Evolutionary conservation across 352 stramenopile species (phyloP).

Genomic region (Pythium biforme): DNA sequence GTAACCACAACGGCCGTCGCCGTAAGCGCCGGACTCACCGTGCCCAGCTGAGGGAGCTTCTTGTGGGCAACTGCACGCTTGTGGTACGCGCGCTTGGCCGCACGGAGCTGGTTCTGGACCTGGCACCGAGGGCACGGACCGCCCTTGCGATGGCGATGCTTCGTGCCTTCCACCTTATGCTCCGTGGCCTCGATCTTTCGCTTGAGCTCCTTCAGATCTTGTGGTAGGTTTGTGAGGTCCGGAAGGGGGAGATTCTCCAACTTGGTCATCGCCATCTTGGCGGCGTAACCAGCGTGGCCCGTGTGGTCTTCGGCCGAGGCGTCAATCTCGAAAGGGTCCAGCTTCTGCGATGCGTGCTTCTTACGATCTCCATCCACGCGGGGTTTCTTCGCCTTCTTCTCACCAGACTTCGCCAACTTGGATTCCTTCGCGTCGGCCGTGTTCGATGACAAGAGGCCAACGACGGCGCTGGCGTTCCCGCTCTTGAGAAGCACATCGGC

Average conservation of each 20-base stretch:
- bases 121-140: constrained; percentile 78
- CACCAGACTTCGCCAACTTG: constrained; percentile 21
- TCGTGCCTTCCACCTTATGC: constrained; percentile 85
- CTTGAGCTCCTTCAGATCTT: constrained; percentile 81
- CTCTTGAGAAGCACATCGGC: constrained; percentile 15
- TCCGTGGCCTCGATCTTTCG: constrained; percentile 84
- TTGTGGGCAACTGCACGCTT: constrained; percentile 81
- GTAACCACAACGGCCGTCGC: constrained; percentile 20
- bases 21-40: constrained; percentile 30
- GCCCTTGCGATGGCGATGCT: constrained; percentile 83
- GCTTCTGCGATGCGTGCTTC: constrained; percentile 13
- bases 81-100: constrained; percentile 78
- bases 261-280: constrained; percentile 32
- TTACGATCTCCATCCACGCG: constrained; percentile 19
- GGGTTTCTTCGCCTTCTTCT: constrained; percentile 28
- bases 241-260: constrained; percentile 64
- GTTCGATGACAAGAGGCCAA: constrained; percentile 9
- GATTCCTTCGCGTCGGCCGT: constrained; percentile 3
- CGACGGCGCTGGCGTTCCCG: not conserved
- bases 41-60: constrained; percentile 61
- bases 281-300: not conserved
- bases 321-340: constrained; percentile 18
- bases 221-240: constrained; percentile 70
- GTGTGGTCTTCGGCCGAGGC: constrained; percentile 16
- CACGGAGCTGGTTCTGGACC: constrained; percentile 79